Base-by-base conservation (phyloP, 345 rosid species). In the Eucalyptus paniculata region DNA sequence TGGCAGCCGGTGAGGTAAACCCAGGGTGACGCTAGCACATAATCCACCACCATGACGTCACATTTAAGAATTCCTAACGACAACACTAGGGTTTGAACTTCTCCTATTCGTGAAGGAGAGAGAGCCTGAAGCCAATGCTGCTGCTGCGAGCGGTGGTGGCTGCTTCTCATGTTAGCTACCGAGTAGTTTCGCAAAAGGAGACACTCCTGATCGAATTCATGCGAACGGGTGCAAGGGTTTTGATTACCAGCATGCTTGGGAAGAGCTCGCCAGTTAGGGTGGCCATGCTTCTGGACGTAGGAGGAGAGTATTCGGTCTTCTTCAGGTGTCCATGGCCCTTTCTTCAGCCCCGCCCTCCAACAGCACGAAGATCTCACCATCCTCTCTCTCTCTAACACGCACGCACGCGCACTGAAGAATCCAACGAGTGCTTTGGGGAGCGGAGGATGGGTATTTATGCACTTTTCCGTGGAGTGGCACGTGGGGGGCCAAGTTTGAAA, bases 1-100 rank as follows among this genome's bases (percentile, higher is more conserved):
- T 6, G 18, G 3, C 51, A 50, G 1, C 18, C 18, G 7, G 0
- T 1, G 51, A 5, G 3, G 16, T 50, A 50, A 15, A 50, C 0
- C 0, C 18, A 0, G 3, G 18, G 1, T 15, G 51, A 50, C 0
- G 6, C 0, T 50, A 50, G 17, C 3, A 5, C 6, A 50, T 0
- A 4, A 50, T 2, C 3, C 18, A 50, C 7, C 7, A 50, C 51
- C 18, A 50, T 0, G 51, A 15, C 3, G 6, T 50, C 7, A 15
- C 1, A 2, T 2, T 50, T 50, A 50, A 15, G 18, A 50, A 50
- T 50, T 6, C 3, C 51, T 50, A 50, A 50, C 7, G 51, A 50
- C 17, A 50, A 50, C 1, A 16, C 1, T 50, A 2, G 1, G 18
- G 18, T 50, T 50, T 7, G 18, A 50, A 50, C 51, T 15, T 15